A percentile compares a stretch with the other conserved stretches of the same genome.
These are phyloP conservation scores for Aspergillus leporis DNA, from an alignment of 495 filamentous ascomycete genomes.

Conservation along the genomic window DNA sequence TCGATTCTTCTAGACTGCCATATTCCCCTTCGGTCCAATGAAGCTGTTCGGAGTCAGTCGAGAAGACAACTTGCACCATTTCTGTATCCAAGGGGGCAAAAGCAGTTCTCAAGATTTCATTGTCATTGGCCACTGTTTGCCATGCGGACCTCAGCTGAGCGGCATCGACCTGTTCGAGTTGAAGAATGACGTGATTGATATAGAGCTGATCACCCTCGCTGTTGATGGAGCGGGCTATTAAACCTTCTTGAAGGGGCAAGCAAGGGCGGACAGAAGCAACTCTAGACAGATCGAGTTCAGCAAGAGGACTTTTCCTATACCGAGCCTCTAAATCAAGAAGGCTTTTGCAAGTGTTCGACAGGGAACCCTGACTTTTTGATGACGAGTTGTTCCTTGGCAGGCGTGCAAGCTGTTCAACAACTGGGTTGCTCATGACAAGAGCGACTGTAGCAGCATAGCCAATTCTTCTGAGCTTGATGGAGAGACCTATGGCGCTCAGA, in stretches of 20 bases:
- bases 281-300: constrained; percentile 9
- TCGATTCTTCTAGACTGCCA: constrained; percentile 16
- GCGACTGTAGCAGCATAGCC: constrained; percentile 62
- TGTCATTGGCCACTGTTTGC: constrained; percentile 45
- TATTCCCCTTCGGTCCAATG: constrained; percentile 25
- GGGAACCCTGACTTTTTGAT: constrained; percentile 3
- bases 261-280: constrained; percentile 32
- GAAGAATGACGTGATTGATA: constrained; percentile 74
- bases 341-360: constrained; percentile 13
- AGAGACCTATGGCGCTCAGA: constrained; percentile 52
- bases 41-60: constrained; percentile 12
- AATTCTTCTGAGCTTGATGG: constrained; percentile 59
- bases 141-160: constrained; percentile 56
- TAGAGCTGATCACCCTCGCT: constrained; percentile 63
- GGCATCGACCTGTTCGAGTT: constrained; percentile 54
- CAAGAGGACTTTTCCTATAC: constrained; percentile 50
- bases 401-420: constrained; percentile 54
- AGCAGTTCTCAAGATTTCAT: constrained; percentile 67
- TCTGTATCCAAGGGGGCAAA: constrained; percentile 56
- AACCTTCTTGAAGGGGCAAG: constrained; percentile 74
- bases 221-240: constrained; percentile 71
- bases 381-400: constrained; percentile 17
- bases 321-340: constrained; percentile 48
- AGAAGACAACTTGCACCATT: constrained; percentile 68
- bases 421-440: constrained; percentile 64